These are phyloP conservation scores for Fistulifera pelliculosa DNA, from an alignment of 108 stramenopile genomes.

Conservation along the genomic window DNA sequence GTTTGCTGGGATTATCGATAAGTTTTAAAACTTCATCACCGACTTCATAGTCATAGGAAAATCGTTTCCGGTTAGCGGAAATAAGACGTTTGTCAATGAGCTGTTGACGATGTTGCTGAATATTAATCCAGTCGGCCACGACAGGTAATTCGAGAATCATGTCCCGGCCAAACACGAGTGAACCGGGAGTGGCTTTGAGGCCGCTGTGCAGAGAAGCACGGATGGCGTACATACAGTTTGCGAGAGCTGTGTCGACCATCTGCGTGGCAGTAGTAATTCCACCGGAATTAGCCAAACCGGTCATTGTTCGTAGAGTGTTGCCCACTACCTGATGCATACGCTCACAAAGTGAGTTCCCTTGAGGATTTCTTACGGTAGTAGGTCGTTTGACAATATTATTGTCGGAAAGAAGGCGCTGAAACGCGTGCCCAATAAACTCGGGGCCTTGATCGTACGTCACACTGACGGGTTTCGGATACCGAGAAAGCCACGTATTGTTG, in stretches of 20 bases:
- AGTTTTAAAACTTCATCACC: slow-evolving; percentile 13
- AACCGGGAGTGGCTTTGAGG: slow-evolving; percentile 22
- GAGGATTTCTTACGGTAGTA: slow-evolving; percentile 14
- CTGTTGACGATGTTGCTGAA: slow-evolving; percentile 9
- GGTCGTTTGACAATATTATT: background rate
- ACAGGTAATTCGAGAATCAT: slow-evolving; percentile 32
- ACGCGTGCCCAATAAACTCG: slow-evolving; percentile 34
- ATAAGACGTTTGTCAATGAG: slow-evolving; percentile 10
- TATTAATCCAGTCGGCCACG: background rate
- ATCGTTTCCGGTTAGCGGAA: slow-evolving; percentile 4
- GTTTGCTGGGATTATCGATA: slow-evolving; percentile 15
- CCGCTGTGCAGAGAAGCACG: slow-evolving; percentile 8
- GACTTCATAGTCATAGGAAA: slow-evolving; percentile 14
- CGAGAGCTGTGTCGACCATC: slow-evolving; percentile 11
- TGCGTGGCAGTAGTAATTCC: slow-evolving; percentile 10
- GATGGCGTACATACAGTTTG: slow-evolving; percentile 17
- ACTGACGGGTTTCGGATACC: slow-evolving; percentile 29
- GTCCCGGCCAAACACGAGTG: slow-evolving; percentile 29
- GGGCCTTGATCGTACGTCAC: slow-evolving; percentile 29
- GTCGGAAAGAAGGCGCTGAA: slow-evolving; percentile 14
- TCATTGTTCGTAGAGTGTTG: slow-evolving; percentile 17
- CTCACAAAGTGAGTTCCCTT: slow-evolving; percentile 28
- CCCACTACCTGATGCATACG: slow-evolving; percentile 23
- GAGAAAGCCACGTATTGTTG: slow-evolving; percentile 28
- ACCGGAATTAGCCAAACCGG: slow-evolving; percentile 6